Evolutionary conservation across 2,329 filamentous ascomycete genomes (phyloP).

Genomic region (Hypoxylon sp.): DNA sequence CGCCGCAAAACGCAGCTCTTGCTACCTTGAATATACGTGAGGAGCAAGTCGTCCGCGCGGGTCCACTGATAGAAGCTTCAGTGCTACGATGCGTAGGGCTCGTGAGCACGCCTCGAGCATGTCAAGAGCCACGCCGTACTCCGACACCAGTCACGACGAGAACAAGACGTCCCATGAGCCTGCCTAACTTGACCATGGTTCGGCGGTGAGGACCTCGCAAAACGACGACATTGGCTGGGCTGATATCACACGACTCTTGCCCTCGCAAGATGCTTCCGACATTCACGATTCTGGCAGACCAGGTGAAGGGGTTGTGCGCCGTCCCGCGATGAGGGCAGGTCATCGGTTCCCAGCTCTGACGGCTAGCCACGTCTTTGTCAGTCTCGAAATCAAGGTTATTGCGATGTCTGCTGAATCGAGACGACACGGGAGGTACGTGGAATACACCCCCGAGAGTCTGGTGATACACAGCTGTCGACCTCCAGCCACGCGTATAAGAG

Average conservation of each 20-base stretch:
- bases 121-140: background rate
- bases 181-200: background rate
- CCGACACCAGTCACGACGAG: background rate
- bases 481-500: no score
- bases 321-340: no score
- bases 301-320: no score
- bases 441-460: no score
- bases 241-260: background rate
- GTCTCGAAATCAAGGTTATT: no score
- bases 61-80: background rate
- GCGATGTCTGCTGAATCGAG: no score
- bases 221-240: background rate
- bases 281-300: no score
- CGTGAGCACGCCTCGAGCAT: background rate
- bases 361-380: no score
- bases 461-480: no score
- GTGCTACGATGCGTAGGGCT: background rate
- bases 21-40: background rate
- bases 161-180: background rate
- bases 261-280: background rate
- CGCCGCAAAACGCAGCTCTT: background rate
- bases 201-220: background rate
- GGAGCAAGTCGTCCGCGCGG: background rate
- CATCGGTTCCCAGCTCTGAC: no score
- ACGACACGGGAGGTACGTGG: no score